Evolutionary conservation across 768 basidiomycete genomes (phyloP).

Genomic region (Termitomyces sp.): DNA sequence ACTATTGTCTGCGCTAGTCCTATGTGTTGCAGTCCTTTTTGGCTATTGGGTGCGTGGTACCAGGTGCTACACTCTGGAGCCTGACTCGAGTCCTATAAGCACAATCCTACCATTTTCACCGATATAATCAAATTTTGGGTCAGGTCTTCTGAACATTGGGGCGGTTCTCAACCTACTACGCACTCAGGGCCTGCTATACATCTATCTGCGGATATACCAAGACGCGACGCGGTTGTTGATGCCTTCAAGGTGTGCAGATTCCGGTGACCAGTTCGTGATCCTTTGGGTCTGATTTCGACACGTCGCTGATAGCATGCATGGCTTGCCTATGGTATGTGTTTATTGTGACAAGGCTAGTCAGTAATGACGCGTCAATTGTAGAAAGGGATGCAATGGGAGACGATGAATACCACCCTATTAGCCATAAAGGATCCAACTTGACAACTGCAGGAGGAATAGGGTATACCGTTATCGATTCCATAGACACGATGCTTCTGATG

Average conservation of each 20-base stretch:
- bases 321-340: constrained; percentile 68
- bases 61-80: background rate
- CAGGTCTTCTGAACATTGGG: constrained; percentile 35
- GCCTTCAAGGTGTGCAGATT: constrained; percentile 66
- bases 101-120: constrained; percentile 14
- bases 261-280: background rate
- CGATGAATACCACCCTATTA: constrained; percentile 90
- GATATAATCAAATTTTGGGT: constrained; percentile 30
- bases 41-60: constrained; percentile 8
- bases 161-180: constrained; percentile 10
- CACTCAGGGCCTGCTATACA: constrained; percentile 16
- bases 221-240: constrained; percentile 63
- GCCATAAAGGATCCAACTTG: constrained; percentile 69
- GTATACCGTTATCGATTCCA: constrained; percentile 82
- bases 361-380: constrained; percentile 23
- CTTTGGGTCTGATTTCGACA: constrained; percentile 6
- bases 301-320: constrained; percentile 63
- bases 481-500: constrained; percentile 87
- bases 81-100: background rate
- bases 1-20: constrained; percentile 2
- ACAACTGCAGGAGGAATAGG: constrained; percentile 77
- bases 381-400: constrained; percentile 87
- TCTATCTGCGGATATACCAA: constrained; percentile 48
- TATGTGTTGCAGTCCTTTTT: constrained; percentile 7
- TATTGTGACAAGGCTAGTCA: background rate